Evolutionary conservation across 2,329 filamentous ascomycete genomes (phyloP).

Genomic region (Lojkania enalia): DNA sequence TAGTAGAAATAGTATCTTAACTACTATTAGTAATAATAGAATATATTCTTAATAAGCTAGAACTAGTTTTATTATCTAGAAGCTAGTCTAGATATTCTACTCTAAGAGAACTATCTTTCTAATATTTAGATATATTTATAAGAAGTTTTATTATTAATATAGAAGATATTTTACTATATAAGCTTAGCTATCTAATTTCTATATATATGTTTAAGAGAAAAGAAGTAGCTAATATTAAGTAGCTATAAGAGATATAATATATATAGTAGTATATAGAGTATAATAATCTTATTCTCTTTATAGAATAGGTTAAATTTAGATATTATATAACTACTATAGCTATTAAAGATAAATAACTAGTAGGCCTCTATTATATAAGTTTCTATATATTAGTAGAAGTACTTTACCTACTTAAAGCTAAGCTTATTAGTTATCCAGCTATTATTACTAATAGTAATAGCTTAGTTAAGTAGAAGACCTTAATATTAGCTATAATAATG

Average conservation of each 20-base stretch:
- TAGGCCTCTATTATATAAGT: background rate
- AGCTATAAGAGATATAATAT: background rate
- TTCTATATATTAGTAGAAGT: background rate
- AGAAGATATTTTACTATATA: background rate
- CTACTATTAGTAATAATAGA: background rate
- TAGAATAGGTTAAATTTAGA: background rate
- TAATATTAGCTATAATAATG: too few species aligned
- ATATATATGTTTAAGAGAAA: background rate
- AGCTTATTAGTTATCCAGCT: slow-evolving; percentile 1
- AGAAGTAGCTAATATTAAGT: background rate
- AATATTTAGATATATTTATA: background rate
- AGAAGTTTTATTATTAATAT: background rate
- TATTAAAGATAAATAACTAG: background rate
- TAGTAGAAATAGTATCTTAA: slow-evolving; percentile 9
- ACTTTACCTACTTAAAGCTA: background rate
- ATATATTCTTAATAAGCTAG: background rate
- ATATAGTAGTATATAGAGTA: background rate
- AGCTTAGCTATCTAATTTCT: background rate
- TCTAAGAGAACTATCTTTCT: background rate
- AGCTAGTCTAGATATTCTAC: background rate
- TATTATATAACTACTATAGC: background rate
- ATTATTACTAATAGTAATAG: background rate
- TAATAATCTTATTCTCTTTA: slow-evolving; percentile 3
- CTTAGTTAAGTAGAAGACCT: too few species aligned
- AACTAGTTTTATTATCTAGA: too few species aligned